A percentile compares a stretch with the other conserved stretches of the same genome.
Evolutionary conservation across 2,329 filamentous ascomycete species (phyloP).

Genomic region (Penicillium sp.): DNA sequence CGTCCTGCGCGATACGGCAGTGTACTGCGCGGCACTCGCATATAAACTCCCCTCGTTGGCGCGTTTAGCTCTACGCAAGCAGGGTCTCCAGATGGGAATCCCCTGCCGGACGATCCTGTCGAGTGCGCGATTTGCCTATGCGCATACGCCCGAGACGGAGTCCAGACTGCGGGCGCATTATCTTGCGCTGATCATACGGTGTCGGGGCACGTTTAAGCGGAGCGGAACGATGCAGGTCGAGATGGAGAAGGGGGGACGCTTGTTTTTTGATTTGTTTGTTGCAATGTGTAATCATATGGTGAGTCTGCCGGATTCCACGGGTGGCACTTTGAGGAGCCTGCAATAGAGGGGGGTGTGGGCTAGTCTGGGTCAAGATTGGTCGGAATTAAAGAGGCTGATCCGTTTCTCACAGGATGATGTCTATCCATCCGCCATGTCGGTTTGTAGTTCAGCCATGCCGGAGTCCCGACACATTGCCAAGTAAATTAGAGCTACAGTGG

Average conservation of each 20-base stretch:
- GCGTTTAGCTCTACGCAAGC: conserved; percentile 76
- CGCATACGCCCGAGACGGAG: conserved; percentile 80
- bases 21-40: conserved; percentile 82
- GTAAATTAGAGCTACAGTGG: too few relatives aligned
- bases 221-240: conserved; percentile 94
- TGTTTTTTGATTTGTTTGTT: conserved; percentile 93
- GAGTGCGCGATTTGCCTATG: conserved; percentile 84
- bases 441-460: conserved; percentile 12
- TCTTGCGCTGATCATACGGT: conserved; percentile 84
- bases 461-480: not conserved
- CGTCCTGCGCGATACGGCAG: conserved; percentile 79
- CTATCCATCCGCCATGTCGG: conserved; percentile 10
- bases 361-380: conserved; percentile 2
- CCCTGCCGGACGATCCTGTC: conserved; percentile 78
- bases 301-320: conserved; percentile 34
- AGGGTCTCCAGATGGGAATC: conserved; percentile 78
- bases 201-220: conserved; percentile 80
- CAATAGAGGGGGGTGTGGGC: not conserved
- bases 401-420: conserved; percentile 21
- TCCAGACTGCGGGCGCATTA: conserved; percentile 89
- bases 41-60: conserved; percentile 81
- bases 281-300: conserved; percentile 86
- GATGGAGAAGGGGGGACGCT: conserved; percentile 79
- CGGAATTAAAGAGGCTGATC: too few relatives aligned
- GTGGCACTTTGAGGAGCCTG: not conserved